Evolutionary conservation across 495 filamentous ascomycete genomes (phyloP), one percentile per base, ranked within the genome.

Genomic region (Aspergillus indologenus): DNA sequence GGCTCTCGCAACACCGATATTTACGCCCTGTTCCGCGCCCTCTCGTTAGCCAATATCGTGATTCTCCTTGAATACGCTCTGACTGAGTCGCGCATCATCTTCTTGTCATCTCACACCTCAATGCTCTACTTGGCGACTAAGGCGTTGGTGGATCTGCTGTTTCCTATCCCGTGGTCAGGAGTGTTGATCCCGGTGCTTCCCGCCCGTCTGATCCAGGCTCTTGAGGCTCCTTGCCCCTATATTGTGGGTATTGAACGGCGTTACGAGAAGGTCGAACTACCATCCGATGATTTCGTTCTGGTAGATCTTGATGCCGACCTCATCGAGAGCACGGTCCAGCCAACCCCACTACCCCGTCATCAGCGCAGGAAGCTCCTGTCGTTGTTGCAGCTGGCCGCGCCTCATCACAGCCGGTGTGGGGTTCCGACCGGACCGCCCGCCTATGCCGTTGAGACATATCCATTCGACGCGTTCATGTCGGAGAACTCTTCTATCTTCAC

Each of bases 211-310:
- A 78, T 98, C 17, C 91, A 92, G 56, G 92, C 90, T 8, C 79
- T 98, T 19, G 93, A 98, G 66, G 94, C 94, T 1, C 94, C 94
- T 18, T 98, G 94, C 61, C 94, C 94, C 0, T 98, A 97, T 66
- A 96, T 98, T 58, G 90, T 96, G 19, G 94, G 94, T 46, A 90
- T 98, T 43, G 94, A 98, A 71, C 82, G 91, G 54, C 84, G 94
- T 44, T 98, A 97, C 72, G 94, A 97, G 61, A 88, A 88, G 61
- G 85, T 95, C 52, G 90, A 95, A 58, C 81, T 96, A 34, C 94
- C 94, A 0, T 90, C 96, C n/a, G 94, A 98, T 64, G 94, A 98
- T 67, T 97, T 93, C 68, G 92, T 97, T 18, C 74, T 97, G 31
- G 91, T 97, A 44, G 94, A 98, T 71, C 79, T 98, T 43, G 94